phyloP scores from a whole-genome alignment of 768 basidiomycete species.

The Tylopilus felleus region DNA sequence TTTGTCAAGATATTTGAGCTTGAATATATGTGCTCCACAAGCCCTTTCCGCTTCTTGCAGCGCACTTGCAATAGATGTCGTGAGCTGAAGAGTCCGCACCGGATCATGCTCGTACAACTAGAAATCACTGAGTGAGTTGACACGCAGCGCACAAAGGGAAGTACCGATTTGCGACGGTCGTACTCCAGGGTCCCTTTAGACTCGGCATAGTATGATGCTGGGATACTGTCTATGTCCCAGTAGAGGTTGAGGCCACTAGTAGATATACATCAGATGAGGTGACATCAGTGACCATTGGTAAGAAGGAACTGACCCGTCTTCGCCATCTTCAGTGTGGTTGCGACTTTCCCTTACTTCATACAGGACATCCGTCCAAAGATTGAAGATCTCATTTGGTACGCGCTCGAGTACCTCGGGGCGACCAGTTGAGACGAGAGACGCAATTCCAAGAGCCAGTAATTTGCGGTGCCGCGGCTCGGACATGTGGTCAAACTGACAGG shows the following conservation, averaged over 20 bases:
- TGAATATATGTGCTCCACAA: conserved; percentile 55
- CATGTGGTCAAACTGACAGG: conserved; percentile 80
- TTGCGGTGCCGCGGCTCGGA: conserved; percentile 83
- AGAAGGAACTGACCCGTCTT: conserved; percentile 32
- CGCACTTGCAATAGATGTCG: conserved; percentile 51
- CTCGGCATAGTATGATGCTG: conserved; percentile 55
- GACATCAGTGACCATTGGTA: not conserved
- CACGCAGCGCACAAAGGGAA: conserved; percentile 18
- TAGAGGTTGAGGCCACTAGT: conserved; percentile 47
- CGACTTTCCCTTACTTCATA: conserved; percentile 79
- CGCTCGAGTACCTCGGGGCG: conserved; percentile 69
- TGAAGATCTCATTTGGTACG: conserved; percentile 73
- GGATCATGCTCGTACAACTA: conserved; percentile 73
- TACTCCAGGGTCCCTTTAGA: conserved; percentile 73
- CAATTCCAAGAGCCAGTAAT: conserved; percentile 78
- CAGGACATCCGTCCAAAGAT: conserved; percentile 86
- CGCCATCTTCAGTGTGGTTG: conserved; percentile 34
- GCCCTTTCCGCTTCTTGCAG: conserved; percentile 61
- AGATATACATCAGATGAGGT: not conserved
- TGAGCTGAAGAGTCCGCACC: conserved; percentile 64
- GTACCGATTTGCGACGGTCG: conserved; percentile 67
- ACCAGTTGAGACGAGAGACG: conserved; percentile 71
- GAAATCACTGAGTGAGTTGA: conserved; percentile 7
- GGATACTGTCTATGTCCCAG: conserved; percentile 69
- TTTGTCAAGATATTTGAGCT: conserved; percentile 54